Evolutionary conservation across 2,329 filamentous ascomycete genomes (phyloP).

Genomic region (Peltaster fructicola): DNA sequence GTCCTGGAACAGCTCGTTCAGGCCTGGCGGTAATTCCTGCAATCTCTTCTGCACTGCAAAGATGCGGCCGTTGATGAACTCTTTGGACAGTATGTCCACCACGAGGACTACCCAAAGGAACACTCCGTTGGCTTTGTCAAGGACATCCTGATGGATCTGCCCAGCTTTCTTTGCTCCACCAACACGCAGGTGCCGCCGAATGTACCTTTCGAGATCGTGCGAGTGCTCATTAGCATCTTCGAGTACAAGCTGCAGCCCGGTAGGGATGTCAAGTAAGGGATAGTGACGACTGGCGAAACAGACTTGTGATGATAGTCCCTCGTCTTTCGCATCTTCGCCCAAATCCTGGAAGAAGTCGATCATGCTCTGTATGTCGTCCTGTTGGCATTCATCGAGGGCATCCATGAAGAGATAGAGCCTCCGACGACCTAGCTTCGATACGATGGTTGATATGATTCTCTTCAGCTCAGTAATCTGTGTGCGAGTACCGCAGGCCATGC

Average conservation of each 20-base stretch:
- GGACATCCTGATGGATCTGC: conserved; percentile 16
- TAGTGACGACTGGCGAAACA: conserved; percentile 29
- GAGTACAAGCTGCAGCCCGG: conserved; percentile 16
- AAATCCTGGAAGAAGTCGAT: conserved; percentile 21
- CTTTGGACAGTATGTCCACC: conserved; percentile 28
- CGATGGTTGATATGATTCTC: no score
- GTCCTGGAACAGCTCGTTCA: conserved; percentile 33
- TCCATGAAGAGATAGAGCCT: conserved; percentile 25
- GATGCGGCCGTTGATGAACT: conserved; percentile 17
- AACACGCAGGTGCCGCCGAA: conserved; percentile 15
- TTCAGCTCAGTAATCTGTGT: no score
- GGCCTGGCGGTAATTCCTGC: conserved; percentile 21
- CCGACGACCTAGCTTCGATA: no score
- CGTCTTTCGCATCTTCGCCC: conserved; percentile 8
- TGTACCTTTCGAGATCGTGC: conserved; percentile 19
- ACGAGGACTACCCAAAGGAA: conserved; percentile 32
- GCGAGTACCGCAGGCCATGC: no score
- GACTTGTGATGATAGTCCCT: conserved; percentile 15
- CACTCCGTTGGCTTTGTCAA: conserved; percentile 23
- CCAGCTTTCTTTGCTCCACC: conserved; percentile 8
- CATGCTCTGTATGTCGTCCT: conserved; percentile 22
- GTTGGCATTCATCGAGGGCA: conserved; percentile 30
- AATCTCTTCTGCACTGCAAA: conserved; percentile 18
- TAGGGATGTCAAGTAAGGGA: conserved; percentile 21
- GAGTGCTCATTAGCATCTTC: conserved; percentile 20